These are phyloP conservation scores for Miscanthus lutarioriparius DNA, from an alignment of 176 grass and related monocot species.

Conservation along the genomic window DNA sequence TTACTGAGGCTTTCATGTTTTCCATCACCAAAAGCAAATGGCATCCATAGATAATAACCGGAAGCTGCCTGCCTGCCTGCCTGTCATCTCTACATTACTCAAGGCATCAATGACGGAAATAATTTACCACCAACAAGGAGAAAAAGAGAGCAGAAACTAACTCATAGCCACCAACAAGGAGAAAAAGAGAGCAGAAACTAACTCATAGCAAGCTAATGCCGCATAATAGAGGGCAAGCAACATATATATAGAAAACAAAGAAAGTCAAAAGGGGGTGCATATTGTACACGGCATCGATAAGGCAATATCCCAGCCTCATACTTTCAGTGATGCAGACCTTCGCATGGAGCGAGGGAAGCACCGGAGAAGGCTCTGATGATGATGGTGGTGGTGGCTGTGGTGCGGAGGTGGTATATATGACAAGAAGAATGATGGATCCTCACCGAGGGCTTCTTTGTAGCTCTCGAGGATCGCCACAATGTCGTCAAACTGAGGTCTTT, in stretches of 20 bases:
- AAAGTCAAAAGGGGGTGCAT: constrained; percentile 29
- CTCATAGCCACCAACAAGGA: not conserved
- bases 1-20: constrained; percentile 47
- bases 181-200: not conserved
- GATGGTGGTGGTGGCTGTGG: constrained; percentile 29
- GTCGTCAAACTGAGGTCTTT: constrained; percentile 80
- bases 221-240: constrained; percentile 45
- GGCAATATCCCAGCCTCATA: constrained; percentile 13
- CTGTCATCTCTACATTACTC: constrained; percentile 38
- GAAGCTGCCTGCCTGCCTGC: constrained; percentile 27
- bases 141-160: not conserved
- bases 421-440: constrained; percentile 68
- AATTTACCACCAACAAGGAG: constrained; percentile 1
- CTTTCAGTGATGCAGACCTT: constrained; percentile 53
- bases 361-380: constrained; percentile 54
- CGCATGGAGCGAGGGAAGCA: constrained; percentile 71
- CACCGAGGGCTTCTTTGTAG: constrained; percentile 68
- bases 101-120: constrained; percentile 34
- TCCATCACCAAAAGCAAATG: constrained; percentile 41
- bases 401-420: constrained; percentile 61
- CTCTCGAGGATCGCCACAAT: constrained; percentile 69
- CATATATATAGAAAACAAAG: constrained; percentile 25
- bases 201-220: constrained; percentile 37
- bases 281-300: constrained; percentile 35
- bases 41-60: constrained; percentile 43